phyloP scores from a whole-genome alignment of 2,329 filamentous ascomycete genomes.

The Cladophialophora yegresii region DNA sequence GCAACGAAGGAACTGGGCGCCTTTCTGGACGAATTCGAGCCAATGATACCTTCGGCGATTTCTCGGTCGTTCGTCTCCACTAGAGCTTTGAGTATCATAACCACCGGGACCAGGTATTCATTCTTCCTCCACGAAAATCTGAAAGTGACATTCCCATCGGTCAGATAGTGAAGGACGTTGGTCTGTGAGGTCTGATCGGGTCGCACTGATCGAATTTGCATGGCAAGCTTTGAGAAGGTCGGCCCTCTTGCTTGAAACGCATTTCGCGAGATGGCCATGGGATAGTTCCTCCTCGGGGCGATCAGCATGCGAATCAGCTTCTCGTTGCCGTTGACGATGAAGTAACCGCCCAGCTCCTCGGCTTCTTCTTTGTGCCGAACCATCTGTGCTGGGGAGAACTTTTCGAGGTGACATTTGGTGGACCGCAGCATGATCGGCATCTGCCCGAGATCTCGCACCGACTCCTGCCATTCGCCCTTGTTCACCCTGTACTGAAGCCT shows the following conservation, averaged over 20 bases:
- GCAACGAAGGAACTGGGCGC: constrained; percentile 89
- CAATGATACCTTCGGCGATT: constrained; percentile 92
- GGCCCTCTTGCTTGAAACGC: constrained; percentile 87
- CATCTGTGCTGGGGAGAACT: constrained; percentile 76
- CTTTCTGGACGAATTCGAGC: constrained; percentile 72
- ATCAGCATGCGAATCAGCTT: constrained; percentile 93
- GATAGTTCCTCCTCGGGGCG: constrained; percentile 87
- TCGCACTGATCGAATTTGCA: constrained; percentile 86
- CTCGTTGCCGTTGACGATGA: constrained; percentile 95
- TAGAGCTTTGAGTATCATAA: constrained; percentile 96
- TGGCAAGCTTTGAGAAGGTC: constrained; percentile 84
- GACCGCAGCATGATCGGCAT: constrained; percentile 94
- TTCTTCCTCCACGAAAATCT: constrained; percentile 97
- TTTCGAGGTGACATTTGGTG: constrained; percentile 86
- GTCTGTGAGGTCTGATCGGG: constrained; percentile 98
- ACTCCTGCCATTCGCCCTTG: constrained; percentile 78
- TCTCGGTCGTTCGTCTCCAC: constrained; percentile 95
- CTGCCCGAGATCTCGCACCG: constrained; percentile 80
- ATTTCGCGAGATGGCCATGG: constrained; percentile 87
- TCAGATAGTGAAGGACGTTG: constrained; percentile 93
- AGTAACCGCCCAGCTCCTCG: constrained; percentile 94
- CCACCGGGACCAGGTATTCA: constrained; percentile 90
- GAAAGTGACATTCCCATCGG: constrained; percentile 94
- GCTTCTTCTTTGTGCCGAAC: constrained; percentile 90
- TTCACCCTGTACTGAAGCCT: constrained; percentile 86